These are phyloP conservation scores for Oryza glumipatula DNA, from an alignment of 176 grass and related monocot genomes.

Conservation along the genomic window DNA sequence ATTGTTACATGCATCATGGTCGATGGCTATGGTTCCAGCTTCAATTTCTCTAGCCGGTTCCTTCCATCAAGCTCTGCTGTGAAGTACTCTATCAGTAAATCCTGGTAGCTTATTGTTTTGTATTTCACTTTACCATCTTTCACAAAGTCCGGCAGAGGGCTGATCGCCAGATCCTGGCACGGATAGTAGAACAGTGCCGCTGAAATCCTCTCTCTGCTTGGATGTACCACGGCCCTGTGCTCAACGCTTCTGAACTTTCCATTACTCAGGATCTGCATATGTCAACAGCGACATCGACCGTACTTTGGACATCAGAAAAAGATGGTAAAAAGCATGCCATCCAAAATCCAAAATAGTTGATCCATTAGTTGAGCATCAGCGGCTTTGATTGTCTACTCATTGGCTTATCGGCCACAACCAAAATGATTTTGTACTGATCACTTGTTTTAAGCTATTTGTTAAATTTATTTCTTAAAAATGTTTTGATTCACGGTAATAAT, in stretches of 20 bases:
- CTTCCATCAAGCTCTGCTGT: not conserved
- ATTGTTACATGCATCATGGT: not conserved
- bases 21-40: not conserved
- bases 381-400: no score
- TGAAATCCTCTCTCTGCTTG: slow-evolving; percentile 31
- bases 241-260: slow-evolving; percentile 42
- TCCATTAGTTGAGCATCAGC: no score
- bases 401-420: no score
- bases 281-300: not conserved
- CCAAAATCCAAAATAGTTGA: no score
- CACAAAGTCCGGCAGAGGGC: slow-evolving; percentile 31
- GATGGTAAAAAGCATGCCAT: no score
- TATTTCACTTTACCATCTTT: not conserved
- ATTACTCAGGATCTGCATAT: slow-evolving; percentile 39
- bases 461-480: no score
- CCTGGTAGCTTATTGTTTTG: not conserved
- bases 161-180: slow-evolving; percentile 17
- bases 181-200: slow-evolving; percentile 31
- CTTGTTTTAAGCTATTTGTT: no score
- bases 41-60: not conserved
- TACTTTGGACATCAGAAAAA: no score
- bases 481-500: no score
- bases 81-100: not conserved
- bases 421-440: no score
- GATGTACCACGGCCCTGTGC: slow-evolving; percentile 35